Percentiles rank a stretch among this genome's conserved stretches.
phyloP scores from a whole-genome alignment of 106 monocot species.

The Dioscorea dumetorum region DNA sequence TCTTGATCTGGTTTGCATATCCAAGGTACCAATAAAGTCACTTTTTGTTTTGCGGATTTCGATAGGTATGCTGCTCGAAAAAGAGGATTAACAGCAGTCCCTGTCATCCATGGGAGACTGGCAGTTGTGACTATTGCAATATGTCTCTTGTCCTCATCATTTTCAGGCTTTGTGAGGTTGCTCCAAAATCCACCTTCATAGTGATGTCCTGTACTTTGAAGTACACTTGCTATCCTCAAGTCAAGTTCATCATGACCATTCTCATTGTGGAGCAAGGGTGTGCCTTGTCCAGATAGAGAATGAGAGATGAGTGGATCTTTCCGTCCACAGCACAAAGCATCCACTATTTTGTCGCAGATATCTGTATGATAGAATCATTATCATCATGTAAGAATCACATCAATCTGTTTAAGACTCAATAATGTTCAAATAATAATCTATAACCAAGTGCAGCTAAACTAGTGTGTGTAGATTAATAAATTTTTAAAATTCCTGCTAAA shows the following conservation, averaged over 20 bases:
- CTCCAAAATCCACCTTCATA: constrained; percentile 51
- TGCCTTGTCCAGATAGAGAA: constrained; percentile 28
- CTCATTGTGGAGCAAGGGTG: constrained; percentile 30
- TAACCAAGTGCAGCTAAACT: too few species aligned
- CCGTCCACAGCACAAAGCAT: constrained; percentile 42
- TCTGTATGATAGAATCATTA: constrained; percentile 33
- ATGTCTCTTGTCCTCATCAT: constrained; percentile 49
- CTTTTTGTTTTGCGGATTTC: constrained; percentile 69
- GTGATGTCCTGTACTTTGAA: constrained; percentile 80
- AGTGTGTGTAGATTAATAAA: too few species aligned
- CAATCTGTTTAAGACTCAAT: too few species aligned
- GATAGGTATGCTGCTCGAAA: constrained; percentile 95
- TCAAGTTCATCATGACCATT: constrained; percentile 68
- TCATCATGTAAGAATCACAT: not conserved
- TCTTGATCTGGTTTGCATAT: constrained; percentile 92
- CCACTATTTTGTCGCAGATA: constrained; percentile 79
- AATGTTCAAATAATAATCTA: too few species aligned
- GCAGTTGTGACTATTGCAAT: constrained; percentile 96
- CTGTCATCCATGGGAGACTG: constrained; percentile 99
- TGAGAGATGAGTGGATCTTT: constrained; percentile 36
- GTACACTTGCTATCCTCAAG: constrained; percentile 71
- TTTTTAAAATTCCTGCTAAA: too few species aligned
- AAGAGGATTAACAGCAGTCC: constrained; percentile 94
- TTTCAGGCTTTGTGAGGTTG: constrained; percentile 21
- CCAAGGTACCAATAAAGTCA: constrained; percentile 95